Base-by-base conservation (phyloP, 1,139 yeast species). In the Geotrichum armillariae region DNA sequence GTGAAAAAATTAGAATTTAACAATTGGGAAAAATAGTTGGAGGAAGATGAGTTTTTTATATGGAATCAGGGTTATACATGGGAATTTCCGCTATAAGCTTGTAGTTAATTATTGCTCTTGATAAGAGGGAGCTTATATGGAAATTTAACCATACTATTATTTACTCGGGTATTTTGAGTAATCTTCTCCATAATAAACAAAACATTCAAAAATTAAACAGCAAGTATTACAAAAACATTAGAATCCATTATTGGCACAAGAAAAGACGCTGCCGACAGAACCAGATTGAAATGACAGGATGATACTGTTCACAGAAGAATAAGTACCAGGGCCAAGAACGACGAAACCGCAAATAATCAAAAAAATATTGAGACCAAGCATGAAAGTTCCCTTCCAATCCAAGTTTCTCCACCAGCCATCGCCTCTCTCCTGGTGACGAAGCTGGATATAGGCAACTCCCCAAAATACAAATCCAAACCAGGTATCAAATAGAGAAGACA, bases 401-500 rank as follows among this genome's bases (percentile, higher is more conserved):
- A 68, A 60, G 8, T 49, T 46, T 17, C 55, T 54, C 58, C 61
- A 66, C 60, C 73, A 63, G 33, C 65, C 67, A 17, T 58, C 54
- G 9, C 59, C 60, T 32, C 59, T 56, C 18, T 57, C 59, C 45
- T 65, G 64, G 25, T 56, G 56, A 16, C 67, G 55, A 50, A 66
- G 53, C 33, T 58, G 73, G 60, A 79, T 72, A 63, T 65, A 80
- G 0, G 85, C 84, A 32, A 78, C 74, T n/a, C 83, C 83, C 85
- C 85, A 80, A 60, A 80, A 80, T 18, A 80, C 77, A 60, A 77
- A 80, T 0, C 85, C 85, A 59, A 80, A 80, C 81, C 83, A 80
- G 61, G 83, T 78, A 62, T 79, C 85, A 59, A 80, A 80, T 47
- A 80, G 67, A 2, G 85, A 79, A n/a, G 79, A 75, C 84, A 80